Evolutionary conservation across 441 rosid species (phyloP), one percentile per base, ranked within the genome.

Genomic region (Omphalea diandra): DNA sequence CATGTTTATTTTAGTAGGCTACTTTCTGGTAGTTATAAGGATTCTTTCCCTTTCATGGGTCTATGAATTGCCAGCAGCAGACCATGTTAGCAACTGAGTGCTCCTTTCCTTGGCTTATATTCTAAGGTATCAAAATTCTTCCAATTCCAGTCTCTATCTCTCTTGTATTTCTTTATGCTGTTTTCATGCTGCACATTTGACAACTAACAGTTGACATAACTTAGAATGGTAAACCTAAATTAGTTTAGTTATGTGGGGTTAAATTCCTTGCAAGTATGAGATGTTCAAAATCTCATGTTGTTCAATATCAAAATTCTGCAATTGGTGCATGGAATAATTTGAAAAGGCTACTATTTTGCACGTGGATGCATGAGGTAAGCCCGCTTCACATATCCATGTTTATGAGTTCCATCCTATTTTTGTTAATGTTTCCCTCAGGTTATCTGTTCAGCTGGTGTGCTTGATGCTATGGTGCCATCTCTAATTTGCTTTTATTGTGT

Each of bases 391-490:
- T 79, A 74, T 77, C 78, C 64, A 68, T 84, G 82, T 82, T 86
- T 90, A 80, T 83, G 85, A 84, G 75, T 56, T 84, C 81, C 76
- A 85, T 78, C 84, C 82, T 78, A 72, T 87, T 84, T 78, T 82
- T 72, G 81, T 89, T 79, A 69, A 85, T 87, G 84, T 89, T 78
- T 83, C 86, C 94, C 82, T 83, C 97, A 90, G 97, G 98, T 84
- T 87, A 79, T 87, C 85, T 90, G 76, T 87, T 89, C 93, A 83
- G 90, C 96, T 84, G 90, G 93, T 93, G 96, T 92, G 83, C 83
- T 90, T 92, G 88, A 86, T 90, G 85, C 92, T 86, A 69, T 90
- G 96, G 89, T 89, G 86, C 86, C 90, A 83, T 92, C 91, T 84
- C 88, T 94, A 80, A 70, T 88, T 83, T 90, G 89, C 86, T 95